Evolutionary conservation across 2,329 filamentous ascomycete species (phyloP), one percentile per base, ranked within the genome.

Genomic region (Huntiella omanensis): DNA sequence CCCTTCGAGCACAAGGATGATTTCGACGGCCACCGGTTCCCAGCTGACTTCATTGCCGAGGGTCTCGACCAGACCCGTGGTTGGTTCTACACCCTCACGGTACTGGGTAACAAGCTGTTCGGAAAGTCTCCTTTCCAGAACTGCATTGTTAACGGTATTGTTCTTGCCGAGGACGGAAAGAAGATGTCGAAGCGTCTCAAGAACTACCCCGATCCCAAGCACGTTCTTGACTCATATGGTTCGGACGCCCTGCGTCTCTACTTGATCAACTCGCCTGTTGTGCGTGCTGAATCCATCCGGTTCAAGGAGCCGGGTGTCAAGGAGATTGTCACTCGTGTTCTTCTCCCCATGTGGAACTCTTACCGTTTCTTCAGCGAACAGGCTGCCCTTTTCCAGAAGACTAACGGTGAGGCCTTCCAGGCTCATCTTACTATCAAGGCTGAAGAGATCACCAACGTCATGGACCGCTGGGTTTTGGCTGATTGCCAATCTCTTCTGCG

Each of bases 381-480:
- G 41, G 52, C 52, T 13, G 37, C 43, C 7, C 49, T 54, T 12
- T 56, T 48, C 49, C 51, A 53, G 39, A 53, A 55, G 45, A 53
- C 46, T 4, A 52, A 52, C n/a, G 54, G 51, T 17, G 35, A 48
- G 4, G 49, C 52, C 10, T 54, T 55, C 48, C 49, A 51, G 4
- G 43, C 49, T 38, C 33, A 49, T 28, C 38, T 52, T 12, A 49
- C 49, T 4, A 52, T 53, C 15, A 47, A 51, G 16, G 45, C 43
- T 5, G 44, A 46, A 2, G 43, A 51, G 17, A 36, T 55, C 35
- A 49, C 32, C 28, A 56, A 55, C 55, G 85, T 95, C 49, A 93
- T 96, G 81, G 88, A 96, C 59, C 75, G 80, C 51, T 96, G 88
- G 88, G 91, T 96, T 54, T 65, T 96, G 57, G 88, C 88, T 50